A percentile compares a stretch with the other conserved stretches of the same genome.
phyloP scores from a whole-genome alignment of 1,284 basidiomycete species.

The Afroboletus lepidellus region DNA sequence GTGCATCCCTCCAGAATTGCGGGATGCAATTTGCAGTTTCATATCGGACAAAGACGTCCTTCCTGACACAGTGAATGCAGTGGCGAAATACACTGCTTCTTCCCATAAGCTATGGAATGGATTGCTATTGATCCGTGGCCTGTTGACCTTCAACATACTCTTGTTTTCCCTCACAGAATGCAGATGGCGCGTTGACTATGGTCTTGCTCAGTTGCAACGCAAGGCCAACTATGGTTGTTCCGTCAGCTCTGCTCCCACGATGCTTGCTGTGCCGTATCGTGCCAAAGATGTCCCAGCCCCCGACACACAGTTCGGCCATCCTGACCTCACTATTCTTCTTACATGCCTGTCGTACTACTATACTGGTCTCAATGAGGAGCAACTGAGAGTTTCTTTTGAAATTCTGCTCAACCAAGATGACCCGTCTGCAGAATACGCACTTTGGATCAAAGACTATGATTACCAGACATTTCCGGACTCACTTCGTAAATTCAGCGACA shows the following conservation, averaged over 20 bases:
- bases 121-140: neutral
- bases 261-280: neutral
- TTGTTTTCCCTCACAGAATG: neutral
- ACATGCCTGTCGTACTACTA: neutral
- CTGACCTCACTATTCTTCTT: neutral
- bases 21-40: neutral
- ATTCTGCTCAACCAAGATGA: neutral
- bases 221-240: neutral
- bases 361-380: neutral
- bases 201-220: neutral
- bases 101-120: conserved; percentile 2
- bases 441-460: neutral
- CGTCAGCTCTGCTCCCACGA: neutral
- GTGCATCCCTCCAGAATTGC: neutral
- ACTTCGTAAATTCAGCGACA: neutral
- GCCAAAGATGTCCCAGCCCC: neutral
- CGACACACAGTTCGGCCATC: neutral
- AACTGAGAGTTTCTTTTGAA: neutral
- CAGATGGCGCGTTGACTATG: neutral
- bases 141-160: neutral
- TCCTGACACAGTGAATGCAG: conserved; percentile 17
- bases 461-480: neutral
- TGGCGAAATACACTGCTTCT: conserved; percentile 12
- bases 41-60: neutral
- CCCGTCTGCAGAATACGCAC: neutral